phyloP scores from a whole-genome alignment of 1,284 basidiomycete species.

The Sporisorium reilianum region DNA sequence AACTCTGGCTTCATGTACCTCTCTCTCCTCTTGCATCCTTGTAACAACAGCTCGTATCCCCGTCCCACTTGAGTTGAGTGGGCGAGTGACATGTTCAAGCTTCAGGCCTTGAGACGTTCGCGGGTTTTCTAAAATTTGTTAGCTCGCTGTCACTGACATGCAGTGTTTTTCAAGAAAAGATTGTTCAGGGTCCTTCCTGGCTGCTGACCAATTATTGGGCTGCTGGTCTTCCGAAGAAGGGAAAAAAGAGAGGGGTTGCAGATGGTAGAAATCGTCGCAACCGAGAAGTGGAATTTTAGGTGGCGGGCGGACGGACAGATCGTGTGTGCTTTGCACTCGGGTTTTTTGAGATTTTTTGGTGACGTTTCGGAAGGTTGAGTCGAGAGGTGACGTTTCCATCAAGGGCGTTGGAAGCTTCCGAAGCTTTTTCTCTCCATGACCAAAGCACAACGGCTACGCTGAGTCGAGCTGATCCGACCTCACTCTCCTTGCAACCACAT shows the following conservation, averaged over 20 bases:
- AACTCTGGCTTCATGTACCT: neutral
- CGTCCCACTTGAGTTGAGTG: neutral
- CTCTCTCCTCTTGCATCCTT: neutral
- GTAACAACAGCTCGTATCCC: conserved; percentile 5
- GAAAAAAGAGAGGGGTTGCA: conserved; percentile 15
- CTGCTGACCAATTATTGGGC: conserved; percentile 31
- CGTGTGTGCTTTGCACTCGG: conserved; percentile 16
- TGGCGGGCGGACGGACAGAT: conserved; percentile 22
- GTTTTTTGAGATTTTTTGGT: no score
- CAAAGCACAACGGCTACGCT: neutral
- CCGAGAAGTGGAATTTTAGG: conserved; percentile 10
- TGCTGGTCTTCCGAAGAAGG: neutral
- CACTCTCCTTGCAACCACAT: neutral
- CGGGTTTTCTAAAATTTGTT: conserved; percentile 8
- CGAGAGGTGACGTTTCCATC: neutral
- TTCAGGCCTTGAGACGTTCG: neutral
- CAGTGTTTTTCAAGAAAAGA: conserved; percentile 18
- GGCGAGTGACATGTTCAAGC: neutral
- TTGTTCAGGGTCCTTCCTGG: conserved; percentile 12
- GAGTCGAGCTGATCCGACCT: neutral
- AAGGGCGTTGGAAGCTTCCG: conserved; percentile 1
- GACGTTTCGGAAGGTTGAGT: conserved; percentile 10
- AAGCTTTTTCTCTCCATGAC: neutral
- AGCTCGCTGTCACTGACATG: conserved; percentile 10
- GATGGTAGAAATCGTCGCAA: conserved; percentile 9